These are phyloP conservation scores for Dactylellina sp. DNA, from an alignment of 2,329 filamentous ascomycete genomes.

Conservation along the genomic window DNA sequence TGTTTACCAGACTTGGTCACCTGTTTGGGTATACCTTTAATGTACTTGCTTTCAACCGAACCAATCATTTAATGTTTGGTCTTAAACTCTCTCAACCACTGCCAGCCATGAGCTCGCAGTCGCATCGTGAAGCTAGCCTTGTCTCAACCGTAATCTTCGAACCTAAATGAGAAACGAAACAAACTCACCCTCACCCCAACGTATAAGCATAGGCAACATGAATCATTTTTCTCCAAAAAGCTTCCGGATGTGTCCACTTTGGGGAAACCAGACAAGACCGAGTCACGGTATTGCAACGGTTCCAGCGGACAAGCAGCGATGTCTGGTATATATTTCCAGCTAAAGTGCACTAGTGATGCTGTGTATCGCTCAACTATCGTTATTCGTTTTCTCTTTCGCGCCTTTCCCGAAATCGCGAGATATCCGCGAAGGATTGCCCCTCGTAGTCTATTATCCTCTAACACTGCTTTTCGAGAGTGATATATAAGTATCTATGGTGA, in stretches of 20 bases:
- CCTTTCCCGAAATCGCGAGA: conserved; percentile 27
- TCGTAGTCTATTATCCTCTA: not conserved
- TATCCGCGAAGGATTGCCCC: not conserved
- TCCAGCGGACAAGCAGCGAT: conserved; percentile 28
- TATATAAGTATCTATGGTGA: too few relatives aligned
- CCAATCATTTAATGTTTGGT: conserved; percentile 12
- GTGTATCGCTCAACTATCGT: conserved; percentile 17
- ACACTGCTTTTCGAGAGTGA: too few relatives aligned
- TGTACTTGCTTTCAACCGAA: not conserved
- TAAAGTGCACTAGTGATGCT: conserved; percentile 3
- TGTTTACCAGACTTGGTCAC: not conserved
- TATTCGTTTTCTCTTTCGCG: conserved; percentile 18
- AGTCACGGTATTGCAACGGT: conserved; percentile 20
- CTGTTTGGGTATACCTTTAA: conserved; percentile 22
- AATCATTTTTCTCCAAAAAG: conserved; percentile 42
- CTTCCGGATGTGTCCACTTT: conserved; percentile 31
- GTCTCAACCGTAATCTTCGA: conserved; percentile 23
- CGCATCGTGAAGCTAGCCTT: conserved; percentile 29
- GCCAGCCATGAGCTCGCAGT: conserved; percentile 7
- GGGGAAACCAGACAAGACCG: conserved; percentile 1
- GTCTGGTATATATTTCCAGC: conserved; percentile 32
- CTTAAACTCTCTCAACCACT: conserved; percentile 42
- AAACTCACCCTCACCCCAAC: conserved; percentile 34
- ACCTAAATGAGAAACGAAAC: conserved; percentile 53
- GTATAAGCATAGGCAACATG: conserved; percentile 2